These are phyloP conservation scores for Tuber calosporum DNA, from an alignment of 495 filamentous ascomycete species.

Conservation along the genomic window DNA sequence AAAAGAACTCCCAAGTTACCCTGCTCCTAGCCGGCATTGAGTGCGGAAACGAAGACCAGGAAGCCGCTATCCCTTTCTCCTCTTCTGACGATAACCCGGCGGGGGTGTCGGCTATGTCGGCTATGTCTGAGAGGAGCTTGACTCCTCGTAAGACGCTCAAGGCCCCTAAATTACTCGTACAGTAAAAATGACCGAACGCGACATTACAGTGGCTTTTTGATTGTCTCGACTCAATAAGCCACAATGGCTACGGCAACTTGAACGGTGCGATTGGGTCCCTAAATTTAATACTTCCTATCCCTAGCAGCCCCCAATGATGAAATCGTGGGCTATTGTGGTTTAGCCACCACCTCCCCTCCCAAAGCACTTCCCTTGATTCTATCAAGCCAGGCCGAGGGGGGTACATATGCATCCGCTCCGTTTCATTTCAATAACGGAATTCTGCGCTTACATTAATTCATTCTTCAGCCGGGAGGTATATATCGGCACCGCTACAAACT, in stretches of 20 bases:
- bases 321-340: neutral
- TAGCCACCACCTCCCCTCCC: neutral
- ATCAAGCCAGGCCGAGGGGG: neutral
- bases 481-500: neutral
- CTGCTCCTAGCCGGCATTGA: neutral
- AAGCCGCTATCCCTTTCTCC: neutral
- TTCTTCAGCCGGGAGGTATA: neutral
- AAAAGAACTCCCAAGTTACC: neutral
- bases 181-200: neutral
- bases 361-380: neutral
- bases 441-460: neutral
- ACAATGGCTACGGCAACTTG: neutral
- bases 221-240: neutral
- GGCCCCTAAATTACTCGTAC: neutral
- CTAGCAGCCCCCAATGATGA: neutral
- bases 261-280: neutral
- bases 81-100: neutral
- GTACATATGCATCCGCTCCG: neutral
- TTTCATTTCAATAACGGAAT: neutral
- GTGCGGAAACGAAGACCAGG: neutral
- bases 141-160: neutral
- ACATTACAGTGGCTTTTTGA: neutral
- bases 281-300: too few species aligned
- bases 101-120: neutral
- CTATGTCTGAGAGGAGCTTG: neutral